Conservation (phyloP, 345 rosid species). For the Ricinus communis region DNA sequence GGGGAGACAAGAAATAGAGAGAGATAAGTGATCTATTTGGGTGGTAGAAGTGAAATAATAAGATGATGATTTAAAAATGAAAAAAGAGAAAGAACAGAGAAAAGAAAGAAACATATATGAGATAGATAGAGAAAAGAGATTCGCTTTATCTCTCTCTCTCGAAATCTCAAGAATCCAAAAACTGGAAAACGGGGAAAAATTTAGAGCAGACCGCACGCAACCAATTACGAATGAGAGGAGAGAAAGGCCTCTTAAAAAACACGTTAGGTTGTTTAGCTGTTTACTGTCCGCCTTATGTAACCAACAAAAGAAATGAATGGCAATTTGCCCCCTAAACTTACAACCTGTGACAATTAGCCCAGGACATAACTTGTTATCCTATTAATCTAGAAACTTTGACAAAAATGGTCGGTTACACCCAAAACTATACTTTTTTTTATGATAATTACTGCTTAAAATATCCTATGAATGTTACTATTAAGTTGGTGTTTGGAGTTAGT, state of each 20-base stretch:
- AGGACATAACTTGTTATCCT: too few relatives aligned
- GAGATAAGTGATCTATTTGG: background rate
- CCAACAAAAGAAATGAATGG: too few relatives aligned
- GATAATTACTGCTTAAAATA: too few relatives aligned
- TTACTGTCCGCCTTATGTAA: too few relatives aligned
- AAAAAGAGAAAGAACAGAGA: constrained; percentile 13
- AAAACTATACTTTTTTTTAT: too few relatives aligned
- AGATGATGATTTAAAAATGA: background rate
- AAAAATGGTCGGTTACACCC: too few relatives aligned
- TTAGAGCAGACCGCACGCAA: constrained; percentile 57
- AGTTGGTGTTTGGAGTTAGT: too few relatives aligned
- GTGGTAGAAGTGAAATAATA: constrained; percentile 9
- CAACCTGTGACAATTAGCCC: too few relatives aligned
- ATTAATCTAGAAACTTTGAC: too few relatives aligned
- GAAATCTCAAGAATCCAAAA: constrained; percentile 24
- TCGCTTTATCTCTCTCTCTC: constrained; percentile 12
- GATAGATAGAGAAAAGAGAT: constrained; percentile 27
- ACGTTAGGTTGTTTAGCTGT: constrained; percentile 44
- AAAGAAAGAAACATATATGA: background rate
- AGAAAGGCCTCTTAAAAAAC: constrained; percentile 20
- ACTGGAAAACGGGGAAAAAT: constrained; percentile 24
- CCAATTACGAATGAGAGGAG: constrained; percentile 3
- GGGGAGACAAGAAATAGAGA: constrained; percentile 2
- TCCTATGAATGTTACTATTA: too few relatives aligned
- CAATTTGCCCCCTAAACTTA: too few relatives aligned